phyloP scores from a whole-genome alignment of 2,329 filamentous ascomycete species.

The Talaromyces funiculosus region DNA sequence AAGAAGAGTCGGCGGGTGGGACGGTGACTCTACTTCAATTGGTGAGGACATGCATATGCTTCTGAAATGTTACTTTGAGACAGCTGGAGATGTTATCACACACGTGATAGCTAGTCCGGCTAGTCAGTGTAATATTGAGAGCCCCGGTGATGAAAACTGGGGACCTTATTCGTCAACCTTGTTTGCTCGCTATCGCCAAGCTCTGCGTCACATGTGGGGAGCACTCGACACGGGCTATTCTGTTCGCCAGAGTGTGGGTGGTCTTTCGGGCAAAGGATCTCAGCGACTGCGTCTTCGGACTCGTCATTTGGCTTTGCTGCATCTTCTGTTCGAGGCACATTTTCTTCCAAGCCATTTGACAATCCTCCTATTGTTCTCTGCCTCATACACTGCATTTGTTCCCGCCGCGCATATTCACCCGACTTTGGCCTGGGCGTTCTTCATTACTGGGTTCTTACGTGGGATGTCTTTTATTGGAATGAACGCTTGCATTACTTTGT shows the following conservation, averaged over 20 bases:
- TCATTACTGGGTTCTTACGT: slow-evolving; percentile 55
- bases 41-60: slow-evolving; percentile 75
- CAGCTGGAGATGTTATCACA: slow-evolving; percentile 62
- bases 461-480: slow-evolving; percentile 59
- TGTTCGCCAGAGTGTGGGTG: slow-evolving; percentile 38
- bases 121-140: slow-evolving; percentile 67
- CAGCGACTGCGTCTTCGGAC: slow-evolving; percentile 30
- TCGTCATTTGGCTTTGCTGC: slow-evolving; percentile 50
- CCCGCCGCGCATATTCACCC: slow-evolving; percentile 48
- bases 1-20: slow-evolving; percentile 67
- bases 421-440: slow-evolving; percentile 55
- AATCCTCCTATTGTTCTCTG: slow-evolving; percentile 57
- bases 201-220: slow-evolving; percentile 68
- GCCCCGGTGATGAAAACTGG: slow-evolving; percentile 50
- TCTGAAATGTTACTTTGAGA: slow-evolving; percentile 69
- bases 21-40: slow-evolving; percentile 64
- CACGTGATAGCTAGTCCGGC: slow-evolving; percentile 62
- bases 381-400: slow-evolving; percentile 53
- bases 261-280: neutral
- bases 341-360: slow-evolving; percentile 64
- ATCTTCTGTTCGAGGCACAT: slow-evolving; percentile 65
- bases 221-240: slow-evolving; percentile 62
- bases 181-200: slow-evolving; percentile 64
- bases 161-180: slow-evolving; percentile 47
- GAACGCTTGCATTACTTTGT: slow-evolving; percentile 59